These are phyloP conservation scores for Amaranthus cruentus DNA, from an alignment of 148 eudicot genomes.

Conservation along the genomic window DNA sequence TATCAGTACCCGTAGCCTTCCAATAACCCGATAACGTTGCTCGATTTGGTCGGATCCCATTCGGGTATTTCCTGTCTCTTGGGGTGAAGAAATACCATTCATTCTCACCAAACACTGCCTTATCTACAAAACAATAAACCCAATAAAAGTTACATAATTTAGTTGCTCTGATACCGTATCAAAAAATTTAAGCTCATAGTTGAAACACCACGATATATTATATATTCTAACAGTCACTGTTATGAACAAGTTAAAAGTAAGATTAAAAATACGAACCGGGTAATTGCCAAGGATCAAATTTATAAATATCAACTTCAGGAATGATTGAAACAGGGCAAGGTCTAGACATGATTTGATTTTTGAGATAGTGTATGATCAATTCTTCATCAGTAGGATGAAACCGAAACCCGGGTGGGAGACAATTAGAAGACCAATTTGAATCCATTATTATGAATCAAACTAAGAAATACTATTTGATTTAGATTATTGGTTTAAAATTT, in stretches of 20 bases:
- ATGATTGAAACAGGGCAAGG: conserved; percentile 78
- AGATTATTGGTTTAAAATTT: neutral
- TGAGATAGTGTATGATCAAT: conserved; percentile 57
- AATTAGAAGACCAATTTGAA: conserved; percentile 23
- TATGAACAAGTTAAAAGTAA: no score
- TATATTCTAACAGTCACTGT: no score
- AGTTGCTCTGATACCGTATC: no score
- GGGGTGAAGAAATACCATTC: conserved; percentile 97
- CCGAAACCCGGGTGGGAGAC: conserved; percentile 81
- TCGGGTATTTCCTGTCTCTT: conserved; percentile 90
- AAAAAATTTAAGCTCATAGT: no score
- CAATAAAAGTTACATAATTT: no score
- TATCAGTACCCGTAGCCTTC: conserved; percentile 98
- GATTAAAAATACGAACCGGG: conserved; percentile 39
- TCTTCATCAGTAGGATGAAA: conserved; percentile 87
- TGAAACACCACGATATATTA: no score
- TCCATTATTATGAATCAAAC: conserved; percentile 29
- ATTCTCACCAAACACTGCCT: conserved; percentile 72
- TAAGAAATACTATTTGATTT: neutral
- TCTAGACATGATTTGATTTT: conserved; percentile 54
- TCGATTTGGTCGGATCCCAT: conserved; percentile 80
- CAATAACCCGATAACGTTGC: conserved; percentile 92
- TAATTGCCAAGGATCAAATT: conserved; percentile 81
- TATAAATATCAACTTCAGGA: conserved; percentile 76
- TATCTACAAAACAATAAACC: conserved; percentile 38